Evolutionary conservation across 2,329 filamentous ascomycete genomes (phyloP).

Genomic region (Talaromyces albobiverticillius): DNA sequence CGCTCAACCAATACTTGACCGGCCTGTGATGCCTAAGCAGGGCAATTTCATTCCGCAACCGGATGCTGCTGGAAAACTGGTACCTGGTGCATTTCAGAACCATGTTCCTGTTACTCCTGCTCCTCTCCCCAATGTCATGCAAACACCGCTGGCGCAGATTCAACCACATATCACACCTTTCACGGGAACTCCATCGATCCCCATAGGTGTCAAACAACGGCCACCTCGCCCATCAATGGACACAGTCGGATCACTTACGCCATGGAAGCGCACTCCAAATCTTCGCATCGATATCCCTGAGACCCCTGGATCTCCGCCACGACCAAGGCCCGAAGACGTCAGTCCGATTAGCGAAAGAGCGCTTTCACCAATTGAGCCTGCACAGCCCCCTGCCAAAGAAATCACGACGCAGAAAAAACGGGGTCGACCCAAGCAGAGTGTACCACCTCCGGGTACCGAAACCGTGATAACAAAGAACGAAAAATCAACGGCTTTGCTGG

Average conservation of each 20-base stretch:
- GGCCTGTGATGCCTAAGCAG: slow-evolving; percentile 10
- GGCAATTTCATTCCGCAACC: slow-evolving; percentile 14
- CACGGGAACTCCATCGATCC: slow-evolving; percentile 22
- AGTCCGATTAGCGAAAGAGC: slow-evolving; percentile 46
- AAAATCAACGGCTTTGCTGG: slow-evolving; percentile 21
- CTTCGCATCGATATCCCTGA: slow-evolving; percentile 28
- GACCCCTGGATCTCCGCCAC: slow-evolving; percentile 38
- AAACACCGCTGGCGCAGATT: slow-evolving; percentile 25
- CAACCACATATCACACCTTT: slow-evolving; percentile 28
- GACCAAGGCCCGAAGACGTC: slow-evolving; percentile 42
- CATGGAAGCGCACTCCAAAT: slow-evolving; percentile 41
- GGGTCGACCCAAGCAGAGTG: slow-evolving; percentile 18
- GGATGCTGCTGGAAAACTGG: slow-evolving; percentile 19
- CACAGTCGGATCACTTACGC: slow-evolving; percentile 40
- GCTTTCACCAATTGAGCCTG: slow-evolving; percentile 32
- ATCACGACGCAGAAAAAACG: slow-evolving; percentile 20
- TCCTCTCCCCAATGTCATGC: slow-evolving; percentile 17
- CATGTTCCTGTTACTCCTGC: slow-evolving; percentile 28
- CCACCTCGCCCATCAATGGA: slow-evolving; percentile 34
- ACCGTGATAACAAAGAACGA: slow-evolving; percentile 25
- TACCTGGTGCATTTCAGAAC: slow-evolving; percentile 19
- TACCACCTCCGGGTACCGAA: slow-evolving; percentile 17
- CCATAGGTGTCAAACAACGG: slow-evolving; percentile 25
- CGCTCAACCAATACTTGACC: slow-evolving; percentile 6
- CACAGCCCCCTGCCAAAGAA: slow-evolving; percentile 26